These are phyloP conservation scores for Rosa multiflora DNA, from an alignment of 306 rosid genomes.

Conservation along the genomic window DNA sequence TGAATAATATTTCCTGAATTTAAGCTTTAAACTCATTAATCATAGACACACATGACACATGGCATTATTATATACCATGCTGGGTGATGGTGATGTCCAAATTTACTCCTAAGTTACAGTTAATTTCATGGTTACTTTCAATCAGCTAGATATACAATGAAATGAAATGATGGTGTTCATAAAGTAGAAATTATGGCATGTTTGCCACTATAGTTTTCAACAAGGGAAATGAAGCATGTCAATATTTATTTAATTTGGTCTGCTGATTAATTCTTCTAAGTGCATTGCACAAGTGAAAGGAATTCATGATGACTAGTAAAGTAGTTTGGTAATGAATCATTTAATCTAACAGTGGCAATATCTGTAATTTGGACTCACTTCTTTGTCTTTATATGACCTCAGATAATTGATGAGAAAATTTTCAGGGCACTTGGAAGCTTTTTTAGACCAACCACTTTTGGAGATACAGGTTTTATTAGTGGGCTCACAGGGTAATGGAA, in stretches of 20 bases:
- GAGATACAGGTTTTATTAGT: neutral
- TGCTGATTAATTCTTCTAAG: neutral
- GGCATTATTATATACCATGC: neutral
- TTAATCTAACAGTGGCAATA: neutral
- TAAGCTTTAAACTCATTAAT: neutral
- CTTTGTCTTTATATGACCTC: neutral
- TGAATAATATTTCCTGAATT: neutral
- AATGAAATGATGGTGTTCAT: neutral
- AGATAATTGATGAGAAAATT: neutral
- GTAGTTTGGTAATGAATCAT: neutral
- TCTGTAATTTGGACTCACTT: neutral
- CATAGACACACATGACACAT: neutral
- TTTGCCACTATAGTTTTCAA: slow-evolving; percentile 9
- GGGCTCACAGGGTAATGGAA: neutral
- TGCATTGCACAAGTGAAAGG: neutral
- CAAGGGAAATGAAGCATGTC: neutral
- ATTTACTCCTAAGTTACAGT: neutral
- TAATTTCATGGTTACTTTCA: neutral
- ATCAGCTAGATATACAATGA: neutral
- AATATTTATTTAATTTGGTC: neutral
- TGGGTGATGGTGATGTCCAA: neutral
- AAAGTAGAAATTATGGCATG: slow-evolving; percentile 15
- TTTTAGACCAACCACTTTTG: neutral
- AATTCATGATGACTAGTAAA: neutral
- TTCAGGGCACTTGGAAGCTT: neutral